Conservation (phyloP, 805 yeast species). For the Monosporozyma aerobia region DNA sequence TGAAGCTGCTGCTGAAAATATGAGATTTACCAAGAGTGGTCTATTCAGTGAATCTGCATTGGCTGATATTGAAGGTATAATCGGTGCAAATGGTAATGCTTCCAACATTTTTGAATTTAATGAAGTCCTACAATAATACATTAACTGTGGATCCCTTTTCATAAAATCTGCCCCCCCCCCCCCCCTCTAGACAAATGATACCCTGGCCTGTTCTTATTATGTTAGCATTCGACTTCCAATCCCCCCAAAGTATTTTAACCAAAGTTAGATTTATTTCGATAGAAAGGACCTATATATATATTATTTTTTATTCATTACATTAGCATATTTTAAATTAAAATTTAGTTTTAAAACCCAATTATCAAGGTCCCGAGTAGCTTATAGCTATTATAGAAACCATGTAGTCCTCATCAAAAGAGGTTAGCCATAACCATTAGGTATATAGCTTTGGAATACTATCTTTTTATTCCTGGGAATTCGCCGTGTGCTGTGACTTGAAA, state of each 20-base stretch:
- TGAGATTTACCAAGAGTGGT: slow-evolving; percentile 67
- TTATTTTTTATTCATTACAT: background rate
- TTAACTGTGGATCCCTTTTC: background rate
- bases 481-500: background rate
- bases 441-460: background rate
- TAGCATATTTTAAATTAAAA: background rate
- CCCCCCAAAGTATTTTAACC: background rate
- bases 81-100: slow-evolving; percentile 13
- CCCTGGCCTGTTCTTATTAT: background rate
- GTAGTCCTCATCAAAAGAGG: background rate
- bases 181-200: background rate
- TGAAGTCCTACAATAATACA: slow-evolving; percentile 19
- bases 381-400: no score
- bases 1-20: slow-evolving; percentile 70
- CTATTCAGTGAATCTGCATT: slow-evolving; percentile 66
- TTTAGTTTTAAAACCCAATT: background rate
- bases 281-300: background rate
- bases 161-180: background rate
- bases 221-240: background rate
- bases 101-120: slow-evolving; percentile 18
- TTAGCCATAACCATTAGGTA: background rate
- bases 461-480: background rate
- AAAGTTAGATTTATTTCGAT: background rate
- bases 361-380: no score
- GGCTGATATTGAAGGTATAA: slow-evolving; percentile 60